Evolutionary conservation across 352 stramenopile genomes (phyloP).

Genomic region (Globisporangium nagaii): DNA sequence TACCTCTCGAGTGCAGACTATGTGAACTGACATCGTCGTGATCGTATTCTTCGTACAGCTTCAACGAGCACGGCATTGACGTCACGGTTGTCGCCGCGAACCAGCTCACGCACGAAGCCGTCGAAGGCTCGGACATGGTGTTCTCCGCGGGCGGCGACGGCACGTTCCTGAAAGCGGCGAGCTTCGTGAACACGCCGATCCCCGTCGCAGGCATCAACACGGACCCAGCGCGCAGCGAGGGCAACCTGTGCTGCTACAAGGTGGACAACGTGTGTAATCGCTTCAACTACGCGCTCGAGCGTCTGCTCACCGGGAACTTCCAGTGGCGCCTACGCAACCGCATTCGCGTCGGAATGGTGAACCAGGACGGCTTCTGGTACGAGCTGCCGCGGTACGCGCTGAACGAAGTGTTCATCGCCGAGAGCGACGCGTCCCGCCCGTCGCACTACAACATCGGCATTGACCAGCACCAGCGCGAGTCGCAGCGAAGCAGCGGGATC

Average conservation of each 20-base stretch:
- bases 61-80: slow-evolving; percentile 63
- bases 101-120: slow-evolving; percentile 70
- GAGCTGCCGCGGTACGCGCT: slow-evolving; percentile 80
- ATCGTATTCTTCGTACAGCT: slow-evolving; percentile 26
- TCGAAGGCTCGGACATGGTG: slow-evolving; percentile 80
- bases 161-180: slow-evolving; percentile 84
- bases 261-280: slow-evolving; percentile 74
- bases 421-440: slow-evolving; percentile 77
- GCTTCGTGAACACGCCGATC: slow-evolving; percentile 83
- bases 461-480: slow-evolving; percentile 85
- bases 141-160: slow-evolving; percentile 83
- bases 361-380: slow-evolving; percentile 86
- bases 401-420: slow-evolving; percentile 88
- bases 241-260: slow-evolving; percentile 84
- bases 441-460: slow-evolving; percentile 88
- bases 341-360: slow-evolving; percentile 86
- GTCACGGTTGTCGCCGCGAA: slow-evolving; percentile 75
- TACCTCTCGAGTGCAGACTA: too few species aligned
- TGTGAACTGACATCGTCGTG: too few species aligned
- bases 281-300: slow-evolving; percentile 66
- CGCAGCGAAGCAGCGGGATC: slow-evolving; percentile 83
- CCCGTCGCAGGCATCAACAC: slow-evolving; percentile 84
- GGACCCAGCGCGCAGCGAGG: slow-evolving; percentile 77
- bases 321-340: slow-evolving; percentile 74
- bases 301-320: slow-evolving; percentile 68